phyloP scores from a whole-genome alignment of 306 rosid species.

The Vicia villosa region DNA sequence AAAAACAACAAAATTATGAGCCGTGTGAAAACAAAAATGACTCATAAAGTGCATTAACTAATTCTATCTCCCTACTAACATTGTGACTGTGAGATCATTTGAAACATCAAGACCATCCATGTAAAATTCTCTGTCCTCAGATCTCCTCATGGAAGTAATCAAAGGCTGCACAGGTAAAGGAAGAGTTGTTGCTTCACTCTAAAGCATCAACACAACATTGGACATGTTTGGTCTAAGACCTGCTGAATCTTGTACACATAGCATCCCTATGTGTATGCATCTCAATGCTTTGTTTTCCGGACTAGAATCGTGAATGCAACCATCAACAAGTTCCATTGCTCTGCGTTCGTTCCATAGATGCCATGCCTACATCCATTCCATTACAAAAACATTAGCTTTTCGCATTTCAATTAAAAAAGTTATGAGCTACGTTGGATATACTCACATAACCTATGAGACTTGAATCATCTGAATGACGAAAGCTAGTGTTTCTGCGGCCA shows the following conservation, averaged over 20 bases:
- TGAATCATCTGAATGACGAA: slow-evolving; percentile 56
- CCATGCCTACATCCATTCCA: slow-evolving; percentile 74
- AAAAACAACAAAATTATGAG: not conserved
- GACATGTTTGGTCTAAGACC: slow-evolving; percentile 75
- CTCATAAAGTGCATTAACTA: slow-evolving; percentile 2
- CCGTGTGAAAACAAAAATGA: slow-evolving; percentile 19
- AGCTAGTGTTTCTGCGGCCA: slow-evolving; percentile 77
- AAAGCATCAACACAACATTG: slow-evolving; percentile 72
- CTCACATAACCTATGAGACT: slow-evolving; percentile 83
- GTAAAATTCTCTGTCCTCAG: slow-evolving; percentile 48
- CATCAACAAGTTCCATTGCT: slow-evolving; percentile 67
- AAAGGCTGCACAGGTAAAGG: slow-evolving; percentile 69
- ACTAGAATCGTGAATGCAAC: slow-evolving; percentile 51
- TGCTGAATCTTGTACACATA: slow-evolving; percentile 91
- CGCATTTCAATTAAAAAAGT: not conserved
- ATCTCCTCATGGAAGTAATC: slow-evolving; percentile 58
- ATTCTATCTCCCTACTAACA: slow-evolving; percentile 66
- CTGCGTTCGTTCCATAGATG: slow-evolving; percentile 68
- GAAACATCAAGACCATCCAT: slow-evolving; percentile 56
- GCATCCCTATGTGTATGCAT: slow-evolving; percentile 78
- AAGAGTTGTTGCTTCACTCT: slow-evolving; percentile 68
- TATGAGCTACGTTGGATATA: not conserved
- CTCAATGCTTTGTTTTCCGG: slow-evolving; percentile 54
- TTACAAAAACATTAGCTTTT: slow-evolving; percentile 22
- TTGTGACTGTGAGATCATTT: slow-evolving; percentile 68